phyloP scores from a whole-genome alignment of 352 stramenopile species.

The Globisporangium recalcitrans region DNA sequence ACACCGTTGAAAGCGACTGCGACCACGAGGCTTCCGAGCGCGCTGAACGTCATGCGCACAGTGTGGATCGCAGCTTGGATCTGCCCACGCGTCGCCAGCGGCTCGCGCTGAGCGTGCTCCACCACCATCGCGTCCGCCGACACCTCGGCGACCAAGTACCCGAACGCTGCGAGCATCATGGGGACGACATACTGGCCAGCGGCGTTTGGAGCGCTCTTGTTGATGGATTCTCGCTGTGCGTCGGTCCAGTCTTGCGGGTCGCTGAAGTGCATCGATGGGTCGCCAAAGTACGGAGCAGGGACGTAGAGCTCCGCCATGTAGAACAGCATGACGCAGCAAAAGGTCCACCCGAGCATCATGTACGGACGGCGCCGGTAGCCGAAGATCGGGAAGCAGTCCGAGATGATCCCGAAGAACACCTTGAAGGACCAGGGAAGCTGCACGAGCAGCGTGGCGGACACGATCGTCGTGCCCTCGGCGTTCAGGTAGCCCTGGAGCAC shows the following conservation, averaged over 20 bases:
- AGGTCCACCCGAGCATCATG: slow-evolving; percentile 48
- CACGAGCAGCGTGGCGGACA: slow-evolving; percentile 42
- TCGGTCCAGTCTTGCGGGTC: slow-evolving; percentile 32
- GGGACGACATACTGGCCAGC: slow-evolving; percentile 49
- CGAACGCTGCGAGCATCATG: slow-evolving; percentile 66
- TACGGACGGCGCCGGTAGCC: slow-evolving; percentile 54
- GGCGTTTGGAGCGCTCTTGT: slow-evolving; percentile 29
- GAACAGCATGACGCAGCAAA: slow-evolving; percentile 48
- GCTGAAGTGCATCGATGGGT: slow-evolving; percentile 29
- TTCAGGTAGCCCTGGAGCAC: slow-evolving; percentile 57
- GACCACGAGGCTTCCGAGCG: slow-evolving; percentile 36
- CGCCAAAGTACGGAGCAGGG: slow-evolving; percentile 41
- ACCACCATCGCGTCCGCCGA: slow-evolving; percentile 58
- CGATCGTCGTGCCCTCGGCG: slow-evolving; percentile 44
- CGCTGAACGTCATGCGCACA: slow-evolving; percentile 38
- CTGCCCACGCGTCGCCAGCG: slow-evolving; percentile 34
- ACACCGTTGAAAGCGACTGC: slow-evolving; percentile 44
- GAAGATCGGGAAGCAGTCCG: slow-evolving; percentile 54
- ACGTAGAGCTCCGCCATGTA: slow-evolving; percentile 35
- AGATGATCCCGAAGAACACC: slow-evolving; percentile 52
- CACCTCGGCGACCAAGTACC: slow-evolving; percentile 59
- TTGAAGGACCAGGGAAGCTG: slow-evolving; percentile 60
- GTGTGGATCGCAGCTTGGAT: slow-evolving; percentile 57
- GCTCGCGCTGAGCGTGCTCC: slow-evolving; percentile 53
- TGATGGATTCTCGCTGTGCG: slow-evolving; percentile 31